Conservation (phyloP, 177 flowering plant genomes). For the Vitis hybrid region DNA sequence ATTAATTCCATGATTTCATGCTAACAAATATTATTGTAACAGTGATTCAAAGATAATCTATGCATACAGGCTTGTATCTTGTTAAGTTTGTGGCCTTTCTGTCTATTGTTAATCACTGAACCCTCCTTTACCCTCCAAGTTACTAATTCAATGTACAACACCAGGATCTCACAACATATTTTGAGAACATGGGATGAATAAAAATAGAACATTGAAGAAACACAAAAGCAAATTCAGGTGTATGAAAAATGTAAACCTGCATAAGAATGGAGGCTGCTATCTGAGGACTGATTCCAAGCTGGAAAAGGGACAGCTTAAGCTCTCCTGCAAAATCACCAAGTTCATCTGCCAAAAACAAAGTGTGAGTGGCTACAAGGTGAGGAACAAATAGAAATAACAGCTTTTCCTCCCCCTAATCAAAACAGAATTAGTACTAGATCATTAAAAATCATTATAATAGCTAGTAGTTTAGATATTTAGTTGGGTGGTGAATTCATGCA, state of each 20-base stretch:
- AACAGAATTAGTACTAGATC: background rate
- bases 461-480: background rate
- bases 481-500: background rate
- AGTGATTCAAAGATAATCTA: too few species aligned
- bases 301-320: slow-evolving; percentile 91
- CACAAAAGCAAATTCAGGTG: background rate
- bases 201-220: background rate
- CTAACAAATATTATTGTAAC: too few species aligned
- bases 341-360: slow-evolving; percentile 59
- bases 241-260: slow-evolving; percentile 58
- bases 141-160: too few species aligned
- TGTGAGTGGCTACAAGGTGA: background rate
- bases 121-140: too few species aligned
- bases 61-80: too few species aligned
- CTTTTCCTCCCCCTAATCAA: background rate
- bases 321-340: slow-evolving; percentile 72
- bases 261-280: slow-evolving; percentile 92
- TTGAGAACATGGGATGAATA: background rate
- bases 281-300: slow-evolving; percentile 97
- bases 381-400: background rate
- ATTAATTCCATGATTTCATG: too few species aligned
- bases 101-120: too few species aligned
- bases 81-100: too few species aligned
- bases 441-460: background rate
- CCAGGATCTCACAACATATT: too few species aligned